These are phyloP conservation scores for Globisporangium spinosum DNA, from an alignment of 352 stramenopile species.

Conservation along the genomic window DNA sequence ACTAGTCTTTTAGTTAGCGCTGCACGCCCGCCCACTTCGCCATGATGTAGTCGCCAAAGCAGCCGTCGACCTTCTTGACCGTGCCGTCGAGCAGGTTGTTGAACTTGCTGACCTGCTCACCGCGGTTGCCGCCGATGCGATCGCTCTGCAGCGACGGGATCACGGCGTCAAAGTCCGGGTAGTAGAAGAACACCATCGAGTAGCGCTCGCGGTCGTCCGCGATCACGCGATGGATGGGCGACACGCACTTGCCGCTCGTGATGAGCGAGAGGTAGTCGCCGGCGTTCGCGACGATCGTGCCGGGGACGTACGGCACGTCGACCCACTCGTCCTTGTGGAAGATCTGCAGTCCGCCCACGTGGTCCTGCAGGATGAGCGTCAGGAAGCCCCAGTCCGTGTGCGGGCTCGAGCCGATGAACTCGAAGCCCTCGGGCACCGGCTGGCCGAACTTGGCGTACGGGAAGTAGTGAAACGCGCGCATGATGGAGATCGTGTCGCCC, in stretches of 20 bases:
- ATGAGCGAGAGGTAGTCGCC: constrained; percentile 83
- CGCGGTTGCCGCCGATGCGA: constrained; percentile 44
- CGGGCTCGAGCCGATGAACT: constrained; percentile 79
- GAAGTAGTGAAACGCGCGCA: constrained; percentile 85
- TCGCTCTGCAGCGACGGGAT: constrained; percentile 38
- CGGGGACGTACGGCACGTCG: constrained; percentile 67
- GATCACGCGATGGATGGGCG: constrained; percentile 72
- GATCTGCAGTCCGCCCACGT: constrained; percentile 65
- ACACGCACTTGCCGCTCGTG: constrained; percentile 57
- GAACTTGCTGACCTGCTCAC: constrained; percentile 30
- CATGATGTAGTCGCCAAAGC: constrained; percentile 83
- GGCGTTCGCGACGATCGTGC: constrained; percentile 70
- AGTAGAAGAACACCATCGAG: constrained; percentile 87
- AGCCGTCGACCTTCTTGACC: constrained; percentile 45
- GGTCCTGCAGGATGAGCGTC: constrained; percentile 81
- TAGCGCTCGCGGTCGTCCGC: constrained; percentile 68
- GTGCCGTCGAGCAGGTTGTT: constrained; percentile 76
- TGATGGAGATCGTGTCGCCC: constrained; percentile 81
- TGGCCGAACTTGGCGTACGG: constrained; percentile 57
- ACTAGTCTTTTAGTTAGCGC: constrained; percentile 21
- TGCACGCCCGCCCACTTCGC: constrained; percentile 78
- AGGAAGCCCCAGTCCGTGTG: constrained; percentile 86
- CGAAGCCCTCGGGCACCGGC: constrained; percentile 41
- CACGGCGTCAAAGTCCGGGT: constrained; percentile 72
- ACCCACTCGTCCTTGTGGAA: constrained; percentile 68